Percentiles rank a stretch among this genome's conserved stretches.
These are phyloP conservation scores for Amauroascus niger DNA, from an alignment of 2,329 filamentous ascomycete genomes.

Conservation along the genomic window DNA sequence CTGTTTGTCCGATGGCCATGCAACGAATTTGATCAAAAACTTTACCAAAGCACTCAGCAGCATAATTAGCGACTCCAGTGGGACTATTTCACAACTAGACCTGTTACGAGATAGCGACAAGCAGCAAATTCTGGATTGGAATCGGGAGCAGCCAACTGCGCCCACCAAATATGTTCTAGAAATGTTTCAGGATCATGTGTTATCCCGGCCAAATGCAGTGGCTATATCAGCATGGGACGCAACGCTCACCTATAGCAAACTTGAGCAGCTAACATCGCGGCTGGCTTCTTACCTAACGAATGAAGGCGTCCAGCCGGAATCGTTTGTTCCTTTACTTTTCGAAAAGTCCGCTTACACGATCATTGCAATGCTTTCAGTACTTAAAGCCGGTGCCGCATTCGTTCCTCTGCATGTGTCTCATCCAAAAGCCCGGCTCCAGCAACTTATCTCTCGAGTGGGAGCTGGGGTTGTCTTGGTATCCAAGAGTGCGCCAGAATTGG, in stretches of 20 bases:
- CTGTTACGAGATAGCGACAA: not conserved
- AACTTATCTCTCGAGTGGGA: conserved; percentile 14
- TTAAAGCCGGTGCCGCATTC: conserved; percentile 18
- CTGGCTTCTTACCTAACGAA: conserved; percentile 8
- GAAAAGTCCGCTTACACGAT: conserved; percentile 16
- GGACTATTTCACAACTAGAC: not conserved
- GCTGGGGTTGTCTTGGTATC: conserved; percentile 16
- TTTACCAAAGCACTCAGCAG: not conserved
- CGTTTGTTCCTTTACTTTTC: conserved; percentile 14
- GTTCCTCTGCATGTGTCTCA: conserved; percentile 14
- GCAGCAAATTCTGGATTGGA: not conserved
- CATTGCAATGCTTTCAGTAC: conserved; percentile 14
- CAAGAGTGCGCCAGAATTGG: not conserved
- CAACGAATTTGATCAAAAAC: not conserved
- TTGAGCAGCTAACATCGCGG: conserved; percentile 17
- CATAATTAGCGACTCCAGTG: not conserved
- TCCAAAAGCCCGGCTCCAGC: conserved; percentile 13
- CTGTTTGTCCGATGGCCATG: not conserved
- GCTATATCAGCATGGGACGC: conserved; percentile 21
- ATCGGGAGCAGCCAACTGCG: not conserved
- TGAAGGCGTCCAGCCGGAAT: not conserved
- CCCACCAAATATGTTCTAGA: not conserved
- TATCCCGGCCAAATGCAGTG: conserved; percentile 10
- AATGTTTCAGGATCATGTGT: not conserved
- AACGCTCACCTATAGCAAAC: conserved; percentile 10